These are phyloP conservation scores for Leucosporidium yakuticum DNA, from an alignment of 768 basidiomycete species.

Conservation along the genomic window DNA sequence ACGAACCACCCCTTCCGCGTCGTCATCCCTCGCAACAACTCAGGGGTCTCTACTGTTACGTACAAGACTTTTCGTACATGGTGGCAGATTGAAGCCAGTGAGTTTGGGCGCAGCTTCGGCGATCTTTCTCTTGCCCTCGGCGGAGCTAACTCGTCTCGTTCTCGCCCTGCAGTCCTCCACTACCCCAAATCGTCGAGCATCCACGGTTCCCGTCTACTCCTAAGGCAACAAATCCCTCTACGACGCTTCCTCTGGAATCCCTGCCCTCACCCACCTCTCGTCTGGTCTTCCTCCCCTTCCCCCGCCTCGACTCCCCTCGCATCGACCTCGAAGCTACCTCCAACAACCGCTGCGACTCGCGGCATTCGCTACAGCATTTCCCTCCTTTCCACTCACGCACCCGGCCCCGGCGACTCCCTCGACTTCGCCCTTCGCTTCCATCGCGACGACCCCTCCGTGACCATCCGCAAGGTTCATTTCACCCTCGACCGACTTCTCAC, in stretches of 20 bases:
- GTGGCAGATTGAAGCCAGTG: conserved; percentile 79
- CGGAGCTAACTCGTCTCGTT: not conserved
- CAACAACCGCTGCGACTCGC: not conserved
- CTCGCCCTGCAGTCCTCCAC: conserved; percentile 50
- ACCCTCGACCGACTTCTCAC: conserved; percentile 35
- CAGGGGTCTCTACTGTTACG: conserved; percentile 58
- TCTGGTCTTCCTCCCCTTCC: conserved; percentile 31
- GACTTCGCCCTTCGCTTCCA: conserved; percentile 25
- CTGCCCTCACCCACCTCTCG: conserved; percentile 55
- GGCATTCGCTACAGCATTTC: not conserved
- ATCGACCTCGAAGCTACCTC: not conserved
- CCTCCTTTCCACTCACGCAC: not conserved
- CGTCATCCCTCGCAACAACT: conserved; percentile 54
- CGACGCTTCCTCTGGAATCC: conserved; percentile 36
- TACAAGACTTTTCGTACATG: conserved; percentile 72
- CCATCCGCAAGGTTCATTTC: conserved; percentile 34
- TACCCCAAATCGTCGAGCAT: conserved; percentile 60
- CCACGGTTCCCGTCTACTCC: conserved; percentile 62
- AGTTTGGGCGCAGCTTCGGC: conserved; percentile 37
- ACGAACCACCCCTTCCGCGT: conserved; percentile 67
- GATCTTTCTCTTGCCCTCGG: conserved; percentile 25
- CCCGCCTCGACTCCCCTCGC: conserved; percentile 8
- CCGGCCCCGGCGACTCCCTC: conserved; percentile 31
- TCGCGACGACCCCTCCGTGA: conserved; percentile 31
- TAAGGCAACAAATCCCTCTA: conserved; percentile 64